Base-by-base conservation (phyloP, 1,284 basidiomycete genomes). In the Wallemia mellicola region DNA sequence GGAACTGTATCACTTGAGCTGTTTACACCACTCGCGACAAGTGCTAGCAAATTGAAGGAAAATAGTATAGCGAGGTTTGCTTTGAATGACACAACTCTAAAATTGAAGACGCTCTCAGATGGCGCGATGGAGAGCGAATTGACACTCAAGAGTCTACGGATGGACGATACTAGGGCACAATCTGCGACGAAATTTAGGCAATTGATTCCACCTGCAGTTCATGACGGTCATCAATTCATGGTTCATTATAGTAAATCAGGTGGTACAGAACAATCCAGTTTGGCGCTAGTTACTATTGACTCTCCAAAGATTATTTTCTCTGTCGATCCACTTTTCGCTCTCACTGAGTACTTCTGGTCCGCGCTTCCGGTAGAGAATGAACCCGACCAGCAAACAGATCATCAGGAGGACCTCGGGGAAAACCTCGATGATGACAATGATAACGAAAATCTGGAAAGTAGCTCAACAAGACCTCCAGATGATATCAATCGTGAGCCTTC, bases 231-330 rank as follows among this genome's bases (percentile, higher is more conserved):
- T 65, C 94, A 73, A 65, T 83, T 98, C 67, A 95, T 95, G 85
- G 70, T 96, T 56, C 77, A 91, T 60, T 96, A 86, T 68, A 84
- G 86, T 2, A 78, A 77, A 64, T 77, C 86, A 5, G 79, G 77
- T 14, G 59, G 57, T 57, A 59, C 67, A 2, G 75, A 78, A 58
- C 69, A 72, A 24, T 75, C 80, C 28, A 75, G 83, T 3, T 72
- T 88, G 38, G 83, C 81, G 2, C 77, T 98, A 61, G 73, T 94
- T 33, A 89, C 88, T 0, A 75, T 99, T 32, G 94, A 98, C 68
- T 88, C 85, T 28, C 94, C 94, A 2, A 81, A 86, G 65, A 75
- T 98, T 65, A 86, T 98, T 62, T 87, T 99, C 65, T 83, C 94
- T 2, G 75, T 95, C 24, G 89, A 96, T 64, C 92, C 88, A 0